Evolutionary conservation across 2,329 filamentous ascomycete genomes (phyloP).

Genomic region (Apiospora arundinis): DNA sequence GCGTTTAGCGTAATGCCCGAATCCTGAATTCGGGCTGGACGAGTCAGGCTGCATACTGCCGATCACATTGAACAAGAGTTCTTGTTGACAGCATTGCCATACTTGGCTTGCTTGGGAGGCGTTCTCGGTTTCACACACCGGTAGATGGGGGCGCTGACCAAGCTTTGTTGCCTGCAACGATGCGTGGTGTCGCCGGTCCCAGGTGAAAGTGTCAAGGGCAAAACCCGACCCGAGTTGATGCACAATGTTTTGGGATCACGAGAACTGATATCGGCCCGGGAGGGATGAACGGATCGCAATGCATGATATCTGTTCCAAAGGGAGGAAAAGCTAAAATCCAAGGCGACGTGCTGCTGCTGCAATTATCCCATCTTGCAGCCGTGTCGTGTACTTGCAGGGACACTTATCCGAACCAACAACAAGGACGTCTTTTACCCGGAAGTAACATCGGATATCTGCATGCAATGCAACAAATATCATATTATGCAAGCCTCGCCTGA

Average conservation of each 20-base stretch:
- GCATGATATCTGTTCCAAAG: background rate
- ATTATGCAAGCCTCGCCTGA: background rate
- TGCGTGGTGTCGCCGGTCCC: background rate
- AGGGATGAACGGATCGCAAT: background rate
- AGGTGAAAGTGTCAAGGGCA: background rate
- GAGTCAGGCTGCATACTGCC: background rate
- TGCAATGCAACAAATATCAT: background rate
- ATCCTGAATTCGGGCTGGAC: background rate
- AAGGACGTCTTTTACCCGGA: background rate
- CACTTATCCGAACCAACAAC: background rate
- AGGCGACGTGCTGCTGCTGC: background rate
- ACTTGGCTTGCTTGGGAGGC: constrained; percentile 14
- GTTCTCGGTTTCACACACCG: background rate
- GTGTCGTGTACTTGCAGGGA: background rate
- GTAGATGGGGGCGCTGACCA: constrained; percentile 5
- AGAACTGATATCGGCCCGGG: background rate
- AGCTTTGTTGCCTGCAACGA: background rate
- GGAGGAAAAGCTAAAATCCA: background rate
- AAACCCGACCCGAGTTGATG: background rate
- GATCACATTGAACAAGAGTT: background rate
- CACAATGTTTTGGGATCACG: background rate
- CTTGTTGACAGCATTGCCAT: background rate
- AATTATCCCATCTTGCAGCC: background rate
- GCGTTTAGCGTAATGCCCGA: background rate
- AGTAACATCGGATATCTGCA: background rate